Conservation (phyloP, 23 red algal species). For the Gracilaria gracilis region DNA sequence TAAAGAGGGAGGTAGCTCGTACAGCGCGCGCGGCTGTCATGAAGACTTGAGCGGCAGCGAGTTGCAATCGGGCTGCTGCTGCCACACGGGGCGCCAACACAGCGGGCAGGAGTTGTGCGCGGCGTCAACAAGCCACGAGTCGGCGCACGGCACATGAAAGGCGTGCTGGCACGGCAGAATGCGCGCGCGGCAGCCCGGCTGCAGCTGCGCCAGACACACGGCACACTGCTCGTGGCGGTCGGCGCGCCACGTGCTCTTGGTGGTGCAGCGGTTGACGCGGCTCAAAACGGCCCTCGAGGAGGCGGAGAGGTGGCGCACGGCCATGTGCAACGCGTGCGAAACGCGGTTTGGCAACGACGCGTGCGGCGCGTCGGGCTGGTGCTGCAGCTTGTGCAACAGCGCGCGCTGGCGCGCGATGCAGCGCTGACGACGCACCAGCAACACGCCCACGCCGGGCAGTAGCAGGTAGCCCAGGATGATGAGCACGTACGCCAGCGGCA, state of each 20-base stretch:
- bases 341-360: not conserved
- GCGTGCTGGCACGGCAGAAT: conserved; percentile 36
- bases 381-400: not conserved
- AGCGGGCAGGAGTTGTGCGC: conserved; percentile 32
- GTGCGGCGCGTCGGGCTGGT: not conserved
- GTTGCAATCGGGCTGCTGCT: not conserved
- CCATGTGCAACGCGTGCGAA: not conserved
- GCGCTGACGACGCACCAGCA: conserved; percentile 42
- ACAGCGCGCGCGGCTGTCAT: too few relatives aligned
- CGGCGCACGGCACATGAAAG: conserved; percentile 26
- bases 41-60: too few relatives aligned
- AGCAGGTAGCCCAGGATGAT: conserved; percentile 57
- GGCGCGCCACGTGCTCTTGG: not conserved
- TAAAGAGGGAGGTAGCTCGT: too few relatives aligned
- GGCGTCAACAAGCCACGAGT: conserved; percentile 32
- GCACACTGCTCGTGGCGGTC: conserved; percentile 42
- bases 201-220: conserved; percentile 33
- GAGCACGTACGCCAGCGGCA: conserved; percentile 21
- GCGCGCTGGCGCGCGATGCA: conserved; percentile 14
- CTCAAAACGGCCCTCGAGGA: not conserved
- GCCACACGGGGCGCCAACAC: conserved; percentile 27
- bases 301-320: not conserved
- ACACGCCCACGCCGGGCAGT: conserved; percentile 37
- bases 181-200: not conserved
- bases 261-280: not conserved